Percentiles rank a stretch among this genome's conserved stretches.
Conservation (phyloP, 2,329 filamentous ascomycete genomes). For the Alternaria viburni region DNA sequence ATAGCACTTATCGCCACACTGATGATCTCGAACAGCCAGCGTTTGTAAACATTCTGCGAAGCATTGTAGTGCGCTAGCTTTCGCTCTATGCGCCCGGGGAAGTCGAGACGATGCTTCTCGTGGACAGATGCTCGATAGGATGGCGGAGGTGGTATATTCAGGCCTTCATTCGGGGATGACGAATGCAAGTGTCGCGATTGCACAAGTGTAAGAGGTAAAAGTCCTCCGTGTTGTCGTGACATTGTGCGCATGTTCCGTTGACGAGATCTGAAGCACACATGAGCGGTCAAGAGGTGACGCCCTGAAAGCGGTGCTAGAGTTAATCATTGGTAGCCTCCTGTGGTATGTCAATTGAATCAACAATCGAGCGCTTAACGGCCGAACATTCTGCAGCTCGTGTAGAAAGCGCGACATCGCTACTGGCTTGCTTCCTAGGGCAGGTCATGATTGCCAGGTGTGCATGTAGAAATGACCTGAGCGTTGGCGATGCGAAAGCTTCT, state of each 20-base stretch:
- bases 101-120: slow-evolving; percentile 13
- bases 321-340: not conserved
- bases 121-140: not conserved
- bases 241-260: not conserved
- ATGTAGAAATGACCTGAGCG: not conserved
- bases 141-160: not conserved
- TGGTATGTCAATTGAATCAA: not conserved
- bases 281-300: not conserved
- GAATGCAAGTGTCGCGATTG: not conserved
- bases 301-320: not conserved
- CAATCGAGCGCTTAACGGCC: not conserved
- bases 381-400: not conserved
- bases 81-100: slow-evolving; percentile 27
- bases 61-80: slow-evolving; percentile 32
- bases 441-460: not conserved
- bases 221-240: not conserved
- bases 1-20: slow-evolving; percentile 38
- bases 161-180: not conserved
- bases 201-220: not conserved
- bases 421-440: not conserved
- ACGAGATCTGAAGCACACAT: not conserved
- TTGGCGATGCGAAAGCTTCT: not conserved
- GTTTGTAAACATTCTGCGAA: slow-evolving; percentile 21
- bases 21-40: slow-evolving; percentile 40
- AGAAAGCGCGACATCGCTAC: not conserved